Evolutionary conservation across 495 filamentous ascomycete species (phyloP).

Genomic region (Lichina pygmaea): DNA sequence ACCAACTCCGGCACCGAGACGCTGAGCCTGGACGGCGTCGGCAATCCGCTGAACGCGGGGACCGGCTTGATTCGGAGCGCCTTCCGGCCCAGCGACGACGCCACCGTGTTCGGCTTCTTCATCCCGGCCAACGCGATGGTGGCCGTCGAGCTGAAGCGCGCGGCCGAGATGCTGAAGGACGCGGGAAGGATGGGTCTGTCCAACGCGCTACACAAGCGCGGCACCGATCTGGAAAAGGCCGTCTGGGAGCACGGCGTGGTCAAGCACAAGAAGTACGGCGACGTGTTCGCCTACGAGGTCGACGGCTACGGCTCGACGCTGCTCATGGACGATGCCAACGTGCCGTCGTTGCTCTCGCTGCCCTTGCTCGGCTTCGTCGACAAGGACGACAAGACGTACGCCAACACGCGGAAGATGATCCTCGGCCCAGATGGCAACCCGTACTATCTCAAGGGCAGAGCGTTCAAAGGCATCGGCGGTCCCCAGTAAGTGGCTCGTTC

Average conservation of each 20-base stretch:
- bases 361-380: slow-evolving; percentile 68
- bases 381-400: slow-evolving; percentile 37
- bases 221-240: slow-evolving; percentile 40
- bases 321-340: slow-evolving; percentile 93
- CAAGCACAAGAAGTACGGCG: slow-evolving; percentile 51
- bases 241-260: slow-evolving; percentile 81
- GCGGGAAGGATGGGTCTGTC: slow-evolving; percentile 26
- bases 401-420: slow-evolving; percentile 83
- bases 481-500: slow-evolving; percentile 15
- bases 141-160: slow-evolving; percentile 62
- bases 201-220: slow-evolving; percentile 28
- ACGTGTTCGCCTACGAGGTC: slow-evolving; percentile 90
- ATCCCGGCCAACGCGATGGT: slow-evolving; percentile 95
- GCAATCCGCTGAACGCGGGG: slow-evolving; percentile 67
- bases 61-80: slow-evolving; percentile 77
- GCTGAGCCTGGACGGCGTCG: slow-evolving; percentile 50
- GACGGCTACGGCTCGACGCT: slow-evolving; percentile 82
- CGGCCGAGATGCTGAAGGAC: slow-evolving; percentile 35
- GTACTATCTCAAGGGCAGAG: slow-evolving; percentile 58
- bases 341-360: slow-evolving; percentile 69
- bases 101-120: slow-evolving; percentile 86
- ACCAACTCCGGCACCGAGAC: slow-evolving; percentile 79
- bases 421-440: slow-evolving; percentile 57
- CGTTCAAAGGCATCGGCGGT: slow-evolving; percentile 74
- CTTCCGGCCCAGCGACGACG: slow-evolving; percentile 91